A percentile compares a stretch with the other conserved stretches of the same genome.
Conservation (phyloP, 176 grass and related monocot species). For the Cocos nucifera region DNA sequence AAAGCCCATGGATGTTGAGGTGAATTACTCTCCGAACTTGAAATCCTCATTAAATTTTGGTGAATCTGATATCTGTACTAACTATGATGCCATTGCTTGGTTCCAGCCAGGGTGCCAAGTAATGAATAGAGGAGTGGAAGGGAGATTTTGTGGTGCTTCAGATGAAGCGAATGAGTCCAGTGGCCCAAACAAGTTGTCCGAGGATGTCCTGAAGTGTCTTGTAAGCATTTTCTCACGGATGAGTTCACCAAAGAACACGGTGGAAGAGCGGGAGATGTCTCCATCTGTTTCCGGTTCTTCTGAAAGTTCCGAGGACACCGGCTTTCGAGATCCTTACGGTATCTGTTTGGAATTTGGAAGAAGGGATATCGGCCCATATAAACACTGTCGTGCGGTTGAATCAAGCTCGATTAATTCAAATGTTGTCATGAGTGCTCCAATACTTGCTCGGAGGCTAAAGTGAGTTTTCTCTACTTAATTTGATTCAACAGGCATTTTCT, state of each 20-base stretch:
- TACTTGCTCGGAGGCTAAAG: constrained; percentile 54
- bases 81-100: neutral
- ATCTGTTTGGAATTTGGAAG: constrained; percentile 48
- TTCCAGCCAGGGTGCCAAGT: constrained; percentile 25
- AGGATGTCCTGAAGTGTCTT: constrained; percentile 75
- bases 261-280: constrained; percentile 43
- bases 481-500: neutral
- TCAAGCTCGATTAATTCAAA: constrained; percentile 37
- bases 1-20: constrained; percentile 37
- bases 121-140: constrained; percentile 25
- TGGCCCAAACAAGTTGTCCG: constrained; percentile 69
- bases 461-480: constrained; percentile 30
- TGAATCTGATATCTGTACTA: too few relatives aligned
- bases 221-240: constrained; percentile 63
- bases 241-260: constrained; percentile 19
- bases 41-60: neutral
- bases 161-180: constrained; percentile 34
- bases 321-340: constrained; percentile 68
- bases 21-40: constrained; percentile 2
- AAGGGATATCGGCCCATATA: constrained; percentile 73
- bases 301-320: constrained; percentile 38
- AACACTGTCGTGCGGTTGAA: constrained; percentile 47
- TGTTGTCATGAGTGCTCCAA: constrained; percentile 28
- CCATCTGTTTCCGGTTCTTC: constrained; percentile 57
- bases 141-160: constrained; percentile 9